These are phyloP conservation scores for Chenopodium quinoa DNA, from an alignment of 148 eudicot species.

Conservation along the genomic window DNA sequence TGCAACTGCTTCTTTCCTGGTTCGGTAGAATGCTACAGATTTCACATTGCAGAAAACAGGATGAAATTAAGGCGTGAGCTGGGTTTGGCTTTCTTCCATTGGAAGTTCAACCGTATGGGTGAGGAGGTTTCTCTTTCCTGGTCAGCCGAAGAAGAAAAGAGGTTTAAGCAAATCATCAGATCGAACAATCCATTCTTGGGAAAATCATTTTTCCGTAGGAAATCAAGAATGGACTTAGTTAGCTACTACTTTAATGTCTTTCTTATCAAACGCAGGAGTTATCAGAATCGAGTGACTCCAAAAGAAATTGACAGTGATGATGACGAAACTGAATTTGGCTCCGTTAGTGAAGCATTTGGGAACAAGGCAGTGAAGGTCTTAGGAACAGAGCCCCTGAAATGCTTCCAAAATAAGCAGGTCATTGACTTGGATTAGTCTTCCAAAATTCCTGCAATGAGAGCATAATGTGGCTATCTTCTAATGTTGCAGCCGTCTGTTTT, in stretches of 20 bases:
- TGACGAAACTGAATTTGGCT: constrained; percentile 66
- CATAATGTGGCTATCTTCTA: constrained; percentile 9
- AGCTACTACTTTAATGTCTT: constrained; percentile 82
- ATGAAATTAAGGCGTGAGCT: constrained; percentile 54
- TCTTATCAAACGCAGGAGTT: constrained; percentile 53
- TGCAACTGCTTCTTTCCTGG: constrained; percentile 58
- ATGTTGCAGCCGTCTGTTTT: constrained; percentile 1
- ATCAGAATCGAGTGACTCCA: constrained; percentile 83
- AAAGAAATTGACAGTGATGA: constrained; percentile 68
- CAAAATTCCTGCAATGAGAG: constrained; percentile 6
- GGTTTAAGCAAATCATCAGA: constrained; percentile 49
- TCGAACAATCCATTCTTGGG: constrained; percentile 26
- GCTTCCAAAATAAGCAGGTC: constrained; percentile 52
- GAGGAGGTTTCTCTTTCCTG: constrained; percentile 87
- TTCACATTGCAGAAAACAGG: constrained; percentile 74
- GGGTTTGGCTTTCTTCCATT: constrained; percentile 52
- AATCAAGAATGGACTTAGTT: constrained; percentile 52
- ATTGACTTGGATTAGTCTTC: constrained; percentile 36
- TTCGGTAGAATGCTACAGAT: constrained; percentile 64
- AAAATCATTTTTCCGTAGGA: constrained; percentile 46
- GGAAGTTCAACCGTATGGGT: constrained; percentile 79
- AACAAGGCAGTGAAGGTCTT: constrained; percentile 35
- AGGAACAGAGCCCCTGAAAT: constrained; percentile 28
- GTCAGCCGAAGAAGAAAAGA: constrained; percentile 64
- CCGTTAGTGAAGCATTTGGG: constrained; percentile 60